Evolutionary conservation across 78 protist species (phyloP).

Genomic region (Neovahlkampfia damariscottae): DNA sequence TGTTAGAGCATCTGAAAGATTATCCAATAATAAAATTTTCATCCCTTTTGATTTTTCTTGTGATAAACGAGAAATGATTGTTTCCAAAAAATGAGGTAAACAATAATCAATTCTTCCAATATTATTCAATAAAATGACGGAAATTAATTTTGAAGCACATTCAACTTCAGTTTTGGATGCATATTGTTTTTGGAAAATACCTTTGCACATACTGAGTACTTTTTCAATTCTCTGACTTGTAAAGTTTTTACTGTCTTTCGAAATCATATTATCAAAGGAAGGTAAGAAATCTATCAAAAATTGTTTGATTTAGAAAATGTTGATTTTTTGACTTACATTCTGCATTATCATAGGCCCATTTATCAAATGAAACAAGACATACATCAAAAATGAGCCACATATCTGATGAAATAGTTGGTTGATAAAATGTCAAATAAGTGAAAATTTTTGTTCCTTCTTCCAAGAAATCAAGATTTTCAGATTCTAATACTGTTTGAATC

Average conservation of each 20-base stretch:
- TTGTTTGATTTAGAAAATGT: not conserved
- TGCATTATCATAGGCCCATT: not conserved
- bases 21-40: not conserved
- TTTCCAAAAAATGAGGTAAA: no score
- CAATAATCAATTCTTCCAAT: no score
- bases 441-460: not conserved
- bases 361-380: not conserved
- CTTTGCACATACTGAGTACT: not conserved
- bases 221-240: not conserved
- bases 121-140: not conserved
- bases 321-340: no score
- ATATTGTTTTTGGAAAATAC: not conserved
- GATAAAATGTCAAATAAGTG: not conserved
- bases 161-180: not conserved
- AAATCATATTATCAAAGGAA: conserved; percentile 20
- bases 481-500: no score
- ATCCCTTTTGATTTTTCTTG: no score
- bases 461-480: not conserved
- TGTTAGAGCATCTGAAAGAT: not conserved
- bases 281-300: not conserved
- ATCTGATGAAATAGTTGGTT: not conserved
- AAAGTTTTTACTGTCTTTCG: conserved; percentile 4
- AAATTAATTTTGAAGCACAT: conserved; percentile 9
- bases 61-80: no score
- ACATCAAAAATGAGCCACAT: conserved; percentile 4